phyloP scores from a whole-genome alignment of 176 grass and related monocot genomes.

The Phoenix roebelenii region DNA sequence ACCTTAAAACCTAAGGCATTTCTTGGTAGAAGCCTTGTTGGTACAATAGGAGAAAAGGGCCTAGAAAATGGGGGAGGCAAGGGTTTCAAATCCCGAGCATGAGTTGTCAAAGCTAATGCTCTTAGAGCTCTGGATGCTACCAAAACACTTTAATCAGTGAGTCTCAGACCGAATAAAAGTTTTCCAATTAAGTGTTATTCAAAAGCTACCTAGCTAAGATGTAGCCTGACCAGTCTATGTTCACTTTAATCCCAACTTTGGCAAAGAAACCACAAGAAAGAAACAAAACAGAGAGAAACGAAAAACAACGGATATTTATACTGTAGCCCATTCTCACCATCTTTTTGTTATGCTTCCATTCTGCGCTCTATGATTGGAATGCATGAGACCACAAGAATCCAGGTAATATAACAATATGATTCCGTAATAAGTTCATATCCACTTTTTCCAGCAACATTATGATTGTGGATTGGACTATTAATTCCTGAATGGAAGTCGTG shows the following conservation, averaged over 20 bases:
- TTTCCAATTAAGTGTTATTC: constrained; percentile 43
- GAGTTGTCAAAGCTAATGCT: constrained; percentile 27
- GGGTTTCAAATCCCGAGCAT: constrained; percentile 10
- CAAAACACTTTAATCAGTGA: constrained; percentile 58
- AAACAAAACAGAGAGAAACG: too few species aligned
- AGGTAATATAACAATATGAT: too few species aligned
- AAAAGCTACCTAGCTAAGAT: constrained; percentile 31
- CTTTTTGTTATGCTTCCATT: too few species aligned
- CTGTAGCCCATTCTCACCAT: too few species aligned
- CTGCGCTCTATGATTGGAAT: too few species aligned
- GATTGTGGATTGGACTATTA: too few species aligned
- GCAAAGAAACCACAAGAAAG: constrained; percentile 38
- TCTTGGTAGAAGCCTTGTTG: constrained; percentile 4
- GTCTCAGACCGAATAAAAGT: constrained; percentile 14
- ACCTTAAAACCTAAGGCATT: not conserved
- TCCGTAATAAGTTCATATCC: too few species aligned
- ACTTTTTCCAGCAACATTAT: too few species aligned
- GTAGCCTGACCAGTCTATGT: constrained; percentile 32
- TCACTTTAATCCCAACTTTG: constrained; percentile 29
- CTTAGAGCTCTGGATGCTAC: constrained; percentile 31
- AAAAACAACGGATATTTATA: too few species aligned
- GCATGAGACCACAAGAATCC: too few species aligned
- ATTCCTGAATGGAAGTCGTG: too few species aligned
- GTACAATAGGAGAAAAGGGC: constrained; percentile 21
- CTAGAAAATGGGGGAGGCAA: constrained; percentile 14